These are phyloP conservation scores for Carex parvula DNA, from an alignment of 176 grass and related monocot species.

Conservation along the genomic window DNA sequence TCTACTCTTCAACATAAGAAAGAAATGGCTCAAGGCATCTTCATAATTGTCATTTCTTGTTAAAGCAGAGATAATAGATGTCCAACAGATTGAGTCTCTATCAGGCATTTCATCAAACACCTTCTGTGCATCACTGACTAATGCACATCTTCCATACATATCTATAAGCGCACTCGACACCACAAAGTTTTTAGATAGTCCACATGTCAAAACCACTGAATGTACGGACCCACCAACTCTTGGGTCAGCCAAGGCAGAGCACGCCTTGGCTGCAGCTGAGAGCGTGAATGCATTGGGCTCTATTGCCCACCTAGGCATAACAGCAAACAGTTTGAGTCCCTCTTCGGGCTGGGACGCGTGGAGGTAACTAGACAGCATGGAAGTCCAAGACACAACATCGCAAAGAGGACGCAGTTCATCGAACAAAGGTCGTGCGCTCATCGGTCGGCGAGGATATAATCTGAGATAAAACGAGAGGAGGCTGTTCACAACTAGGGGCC, in stretches of 20 bases:
- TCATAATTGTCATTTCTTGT: conserved; percentile 54
- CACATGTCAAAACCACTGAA: conserved; percentile 46
- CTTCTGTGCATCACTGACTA: conserved; percentile 35
- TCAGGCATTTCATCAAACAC: conserved; percentile 64
- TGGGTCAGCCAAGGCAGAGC: conserved; percentile 46
- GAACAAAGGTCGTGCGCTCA: conserved; percentile 51
- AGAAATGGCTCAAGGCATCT: conserved; percentile 47
- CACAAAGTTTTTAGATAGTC: conserved; percentile 40
- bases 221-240: conserved; percentile 57
- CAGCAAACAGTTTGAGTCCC: conserved; percentile 44
- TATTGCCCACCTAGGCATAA: conserved; percentile 44
- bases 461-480: conserved; percentile 67
- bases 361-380: conserved; percentile 63
- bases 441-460: conserved; percentile 41
- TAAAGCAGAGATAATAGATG: conserved; percentile 65
- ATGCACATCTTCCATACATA: conserved; percentile 53
- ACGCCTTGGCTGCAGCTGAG: conserved; percentile 73
- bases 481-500: conserved; percentile 41
- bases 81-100: conserved; percentile 72
- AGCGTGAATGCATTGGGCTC: conserved; percentile 63
- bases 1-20: conserved; percentile 34
- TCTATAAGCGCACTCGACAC: conserved; percentile 59
- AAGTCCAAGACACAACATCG: conserved; percentile 79
- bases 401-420: conserved; percentile 52
- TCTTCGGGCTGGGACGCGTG: conserved; percentile 39